Evolutionary conservation across 1,139 yeast genomes (phyloP), one percentile per base, ranked within the genome.

Genomic region (Saccharomyces hybrid): DNA sequence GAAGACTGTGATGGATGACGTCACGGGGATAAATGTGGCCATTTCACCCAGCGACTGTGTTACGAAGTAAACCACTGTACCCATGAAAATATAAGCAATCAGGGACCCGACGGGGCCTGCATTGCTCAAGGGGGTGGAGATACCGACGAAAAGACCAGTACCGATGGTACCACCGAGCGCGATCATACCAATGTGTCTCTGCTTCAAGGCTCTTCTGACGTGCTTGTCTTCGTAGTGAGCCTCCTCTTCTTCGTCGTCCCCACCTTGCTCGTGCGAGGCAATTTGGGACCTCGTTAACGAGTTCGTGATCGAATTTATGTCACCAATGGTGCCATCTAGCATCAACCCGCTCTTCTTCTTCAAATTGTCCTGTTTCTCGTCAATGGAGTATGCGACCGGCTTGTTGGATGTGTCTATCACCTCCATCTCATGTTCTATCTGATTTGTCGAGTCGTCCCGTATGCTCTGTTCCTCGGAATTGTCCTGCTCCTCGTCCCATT

Each of bases 11-110:
- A 85, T 84, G 0, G 89, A 83, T 47, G 90, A 88, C 2, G 88
- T 74, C 53, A 84, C 77, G 2, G 91, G 91, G 50, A 85, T 83
- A 59, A 79, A 83, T 16, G 90, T 84, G 48, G 90, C 89, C 88
- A 85, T 83, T 71, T 85, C 93, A 61, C 90, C 90, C 58, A 85
- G 73, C 7, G 85, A 78, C 68, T 84, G 90, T 25, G 88, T 83
- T 50, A 85, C 84, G 31, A 80, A 78, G 63, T 78, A 84, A 1
- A 84, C 84, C 56, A 85, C 71, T 1, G 85, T 67, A 50, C 88
- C 86, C 76, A 85, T 82, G 68, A 84, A 83, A 25, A 83, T 64
- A 63, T 82, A 85, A 0, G 88, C 80, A 53, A 85, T 80, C 38
- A 85, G 72, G 4, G 86, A 70, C 50, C 82, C 80, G 1, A 81